phyloP scores from a whole-genome alignment of 306 rosid species.

The Urtica urens region DNA sequence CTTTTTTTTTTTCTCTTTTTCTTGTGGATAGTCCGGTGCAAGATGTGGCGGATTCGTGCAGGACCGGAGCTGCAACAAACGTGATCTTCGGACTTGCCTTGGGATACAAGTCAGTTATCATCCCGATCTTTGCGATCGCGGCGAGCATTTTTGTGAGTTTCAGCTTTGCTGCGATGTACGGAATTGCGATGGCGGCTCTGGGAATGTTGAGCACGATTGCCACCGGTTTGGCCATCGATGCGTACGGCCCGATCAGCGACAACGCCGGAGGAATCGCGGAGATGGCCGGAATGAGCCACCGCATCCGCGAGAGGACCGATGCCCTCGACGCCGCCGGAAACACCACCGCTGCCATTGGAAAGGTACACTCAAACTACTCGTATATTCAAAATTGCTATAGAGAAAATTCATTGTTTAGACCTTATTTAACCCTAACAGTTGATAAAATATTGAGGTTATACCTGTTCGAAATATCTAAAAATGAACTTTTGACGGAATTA shows the following conservation, averaged over 20 bases:
- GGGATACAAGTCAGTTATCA: slow-evolving; percentile 63
- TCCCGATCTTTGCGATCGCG: slow-evolving; percentile 70
- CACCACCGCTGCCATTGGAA: slow-evolving; percentile 83
- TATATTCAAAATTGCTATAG: no score
- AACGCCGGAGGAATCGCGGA: slow-evolving; percentile 84
- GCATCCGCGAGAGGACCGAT: slow-evolving; percentile 79
- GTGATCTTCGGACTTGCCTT: slow-evolving; percentile 81
- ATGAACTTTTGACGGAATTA: no score
- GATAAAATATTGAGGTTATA: no score
- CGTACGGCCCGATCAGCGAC: slow-evolving; percentile 76
- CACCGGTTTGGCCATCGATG: slow-evolving; percentile 74
- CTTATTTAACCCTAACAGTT: no score
- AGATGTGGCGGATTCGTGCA: slow-evolving; percentile 86
- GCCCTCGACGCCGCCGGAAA: slow-evolving; percentile 87
- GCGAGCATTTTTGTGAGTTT: slow-evolving; percentile 67
- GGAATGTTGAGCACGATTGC: slow-evolving; percentile 79
- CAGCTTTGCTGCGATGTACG: slow-evolving; percentile 72
- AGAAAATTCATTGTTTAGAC: no score
- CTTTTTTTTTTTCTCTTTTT: slow-evolving; percentile 5
- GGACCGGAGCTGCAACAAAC: slow-evolving; percentile 82
- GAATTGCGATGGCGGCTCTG: slow-evolving; percentile 67
- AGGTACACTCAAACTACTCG: no score
- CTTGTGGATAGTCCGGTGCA: slow-evolving; percentile 87
- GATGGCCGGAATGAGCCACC: slow-evolving; percentile 85
- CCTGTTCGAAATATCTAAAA: no score